Base-by-base conservation (phyloP, 345 rosid species). In the Pistacia vera region DNA sequence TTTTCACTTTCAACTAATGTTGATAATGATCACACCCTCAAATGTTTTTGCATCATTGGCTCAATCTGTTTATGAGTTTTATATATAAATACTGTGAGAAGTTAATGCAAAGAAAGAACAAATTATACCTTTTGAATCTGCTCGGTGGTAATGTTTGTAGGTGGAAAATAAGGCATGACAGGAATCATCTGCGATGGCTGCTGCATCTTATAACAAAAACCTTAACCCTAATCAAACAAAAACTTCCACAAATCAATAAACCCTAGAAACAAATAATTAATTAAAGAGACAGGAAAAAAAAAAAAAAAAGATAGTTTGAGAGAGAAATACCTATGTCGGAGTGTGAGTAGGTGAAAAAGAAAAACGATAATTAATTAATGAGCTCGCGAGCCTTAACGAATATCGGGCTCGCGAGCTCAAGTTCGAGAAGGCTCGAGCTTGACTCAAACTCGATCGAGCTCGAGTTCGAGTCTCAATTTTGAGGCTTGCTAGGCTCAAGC, bases 81-180 rank as follows among this genome's bases (percentile, higher is more conserved):
- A 58, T 30, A 48, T 25, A 14, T 22, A 52, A 5, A 18, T 2
- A 36, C 17, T 36, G 18, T 3, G 13, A 35, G 13, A 68, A 74
- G 25, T 54, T 52, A 18, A 63, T 28, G 74, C 4, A 72, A 44
- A 58, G 41, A 70, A 63, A 69, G 30, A 63, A 54, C 78, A 30
- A 20, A 77, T 4, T 35, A 16, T 51, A 89, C 98, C 97, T 93
- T 93, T 80, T 95, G 98, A 89, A 95, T 91, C 91, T 95, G 98
- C 81, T 95, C 97, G 61, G 98, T 93, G 62, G 97, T 90, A 84
- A 93, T 87, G 80, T 87, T 93, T 3, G 90, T 73, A 3, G 92
- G 88, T 5, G 97, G 91, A 73, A 83, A 87, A 5, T 97, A 83
- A 75, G 93, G 88, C 92, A 91, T 86, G 75, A 88, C 77, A 35